Evolutionary conservation across 192 early-diverging fungal genomes (phyloP), one percentile per base, ranked within the genome.

Genomic region (Paraglomus occultum): DNA sequence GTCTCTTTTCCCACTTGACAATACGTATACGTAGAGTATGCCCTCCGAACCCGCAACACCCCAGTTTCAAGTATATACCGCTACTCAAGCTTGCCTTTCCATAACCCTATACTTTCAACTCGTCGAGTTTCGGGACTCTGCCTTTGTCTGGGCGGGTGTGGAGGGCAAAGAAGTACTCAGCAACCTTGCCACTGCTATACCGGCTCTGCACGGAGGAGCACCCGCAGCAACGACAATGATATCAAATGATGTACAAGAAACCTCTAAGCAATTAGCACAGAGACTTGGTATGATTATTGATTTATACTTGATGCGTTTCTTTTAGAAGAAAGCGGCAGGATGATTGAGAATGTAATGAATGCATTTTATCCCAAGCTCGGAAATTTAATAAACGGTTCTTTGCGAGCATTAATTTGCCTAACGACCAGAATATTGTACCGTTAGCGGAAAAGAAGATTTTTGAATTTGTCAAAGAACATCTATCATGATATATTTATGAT

Each of bases 311-410:
- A 31, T 31, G 31, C 31, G 31, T 31, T 31, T 31, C 31, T 31
- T 31, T 31, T 31, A 31, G 31, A 31, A 31, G 31, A 31, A n/a
- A 31, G 31, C 1, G 3, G 31, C 31, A 31, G 31, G 31, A 31
- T 31, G 31, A 31, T 31, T 31, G 31, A 31, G 31, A 31, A 31
- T 31, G 31, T 31, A 31, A 31, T 31, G 31, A 31, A 31, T 31
- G 31, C 31, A 31, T 31, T 46, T 57, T 46, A 31, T 15, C 18
- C 46, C 17, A 46, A 70, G 67, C 67, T 8, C n/a, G 48, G 39
- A 70, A 70, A 31, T 70, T 70, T 45, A 59, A 59, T 15, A 70
- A 59, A 59, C 67, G 59, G 43, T 70, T 70, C 42, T 60, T 70
- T 40, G 67, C 59, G 12, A 70, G 67, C 22, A 46, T 70, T 31